Evolutionary conservation across 805 yeast genomes (phyloP).

Genomic region (Starmerella sp.): DNA sequence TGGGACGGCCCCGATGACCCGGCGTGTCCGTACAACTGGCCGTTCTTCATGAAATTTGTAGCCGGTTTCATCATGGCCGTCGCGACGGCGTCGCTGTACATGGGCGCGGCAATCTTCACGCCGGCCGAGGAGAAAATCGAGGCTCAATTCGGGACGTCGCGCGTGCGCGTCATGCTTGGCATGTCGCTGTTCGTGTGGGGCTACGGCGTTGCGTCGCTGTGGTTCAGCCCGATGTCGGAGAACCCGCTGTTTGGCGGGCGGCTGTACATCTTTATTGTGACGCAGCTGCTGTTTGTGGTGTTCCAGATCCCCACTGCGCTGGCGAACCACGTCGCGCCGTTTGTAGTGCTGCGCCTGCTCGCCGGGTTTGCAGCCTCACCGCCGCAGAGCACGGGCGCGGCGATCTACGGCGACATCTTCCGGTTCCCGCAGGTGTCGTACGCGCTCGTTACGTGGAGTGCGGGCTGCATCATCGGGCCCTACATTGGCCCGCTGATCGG

Average conservation of each 20-base stretch:
- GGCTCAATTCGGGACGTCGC: conserved; percentile 32
- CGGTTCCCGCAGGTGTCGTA: conserved; percentile 35
- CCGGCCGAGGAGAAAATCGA: conserved; percentile 41
- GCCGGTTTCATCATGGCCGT: conserved; percentile 34
- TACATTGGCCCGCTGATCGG: conserved; percentile 48
- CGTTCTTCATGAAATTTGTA: conserved; percentile 32
- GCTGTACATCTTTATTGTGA: conserved; percentile 36
- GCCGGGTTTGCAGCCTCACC: conserved; percentile 51
- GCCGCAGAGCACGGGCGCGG: conserved; percentile 48
- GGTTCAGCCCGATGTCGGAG: conserved; percentile 49
- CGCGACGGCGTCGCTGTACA: conserved; percentile 43
- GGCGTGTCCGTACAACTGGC: conserved; percentile 48
- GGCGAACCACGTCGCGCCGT: conserved; percentile 39
- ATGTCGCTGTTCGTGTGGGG: conserved; percentile 47
- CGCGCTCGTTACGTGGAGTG: conserved; percentile 42
- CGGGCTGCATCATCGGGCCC: conserved; percentile 46
- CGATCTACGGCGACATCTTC: conserved; percentile 42
- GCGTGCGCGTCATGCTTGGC: conserved; percentile 39
- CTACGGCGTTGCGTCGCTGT: conserved; percentile 48
- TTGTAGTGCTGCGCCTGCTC: conserved; percentile 41
- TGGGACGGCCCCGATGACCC: conserved; percentile 29
- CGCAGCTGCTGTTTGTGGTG: conserved; percentile 39
- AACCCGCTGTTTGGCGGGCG: conserved; percentile 37
- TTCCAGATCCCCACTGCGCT: conserved; percentile 50
- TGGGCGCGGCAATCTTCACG: conserved; percentile 50